Base-by-base conservation (phyloP, 2,329 filamentous ascomycete genomes). In the Epichloe festucae region DNA sequence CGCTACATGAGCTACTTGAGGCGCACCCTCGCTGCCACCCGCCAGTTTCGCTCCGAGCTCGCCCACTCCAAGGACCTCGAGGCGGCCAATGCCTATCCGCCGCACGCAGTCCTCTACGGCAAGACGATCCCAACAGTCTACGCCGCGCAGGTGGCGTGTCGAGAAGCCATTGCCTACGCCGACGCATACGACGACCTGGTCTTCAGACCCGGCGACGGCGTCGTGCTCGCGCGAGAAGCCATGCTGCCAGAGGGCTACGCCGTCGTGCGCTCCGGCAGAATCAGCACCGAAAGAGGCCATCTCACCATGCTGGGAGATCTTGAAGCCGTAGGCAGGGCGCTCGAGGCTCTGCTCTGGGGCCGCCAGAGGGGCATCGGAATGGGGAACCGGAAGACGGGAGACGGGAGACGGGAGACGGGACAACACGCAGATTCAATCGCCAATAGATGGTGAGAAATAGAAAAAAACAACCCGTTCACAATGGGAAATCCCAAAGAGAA, bases 191-290 rank as follows among this genome's bases (percentile, higher is more conserved):
- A 95, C 57, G 84, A 94, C 59, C 74, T 97, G 2, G 79, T 88
- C 0, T 96, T 96, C 68, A 85, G 86, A 0, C 84, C 84, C 21
- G 89, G 90, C 2, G 90, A 97, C 63, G 91, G 90, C 0, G 90
- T 97, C 0, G 89, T 91, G 51, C 75, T 96, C 6, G 87, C 90
- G 0, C 81, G 81, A 48, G 87, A 91, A 55, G 86, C 89, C 0
- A 91, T 94, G 87, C 67, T 94, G 43, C 90, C 90, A 0, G 70
- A 78, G 2, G 89, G 89, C 0, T 96, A 95, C 63, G 75, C 78
- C 47, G 73, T 86, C 38, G 87, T 84, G 1, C 79, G 77, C 45
- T 84, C 83, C 12, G 89, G 89, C 0, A 72, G 88, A 17, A 79
- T 95, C 12, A 84, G 81, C 58, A 89, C 84, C 50, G 88, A 95